Evolutionary conservation across 2,329 filamentous ascomycete species (phyloP), one percentile per base, ranked within the genome.

Genomic region (Cladosporium colombiae): DNA sequence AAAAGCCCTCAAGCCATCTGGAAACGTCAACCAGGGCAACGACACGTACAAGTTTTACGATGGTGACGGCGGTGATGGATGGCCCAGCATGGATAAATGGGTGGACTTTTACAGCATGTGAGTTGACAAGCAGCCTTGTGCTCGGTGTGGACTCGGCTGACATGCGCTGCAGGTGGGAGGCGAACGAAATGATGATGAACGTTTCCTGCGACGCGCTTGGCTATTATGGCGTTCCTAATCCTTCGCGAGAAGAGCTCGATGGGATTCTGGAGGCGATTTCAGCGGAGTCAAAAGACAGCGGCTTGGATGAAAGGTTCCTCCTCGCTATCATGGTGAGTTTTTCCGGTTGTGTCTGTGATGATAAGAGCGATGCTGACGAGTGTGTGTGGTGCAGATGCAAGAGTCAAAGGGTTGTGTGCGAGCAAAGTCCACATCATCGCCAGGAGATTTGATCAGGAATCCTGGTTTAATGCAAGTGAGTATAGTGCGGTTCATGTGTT

Each of bases 1-100:
- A 14, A 63, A 63, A 44, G 46, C 61, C 16, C 23, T 63, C 18
- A 8, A 33, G 33, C 50, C 46, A 21, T 16, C 50, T 23, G 61
- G 50, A 5, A 25, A 23, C 25, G 23, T 63, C 33, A 27, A 63
- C 50, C 33, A 33, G 6, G 61, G 61, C 35, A 63, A 63, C n/a
- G 61, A 66, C 46, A 62, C 46, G 14, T 76, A 76, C 70, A 70
- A 61, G 11, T 68, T 70, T 46, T 77, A 75, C 69, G 61, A 55
- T 6, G 79, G 79, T 25, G 73, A 79, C 50, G 79, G 78, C 21
- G 69, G 70, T 5, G 69, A 73, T 33, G 79, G 79, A 57, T 81
- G 79, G 79, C 79, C 79, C 0, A 58, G 70, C 7, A 67, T 73
- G 65, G 67, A 66, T 29, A 52, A 72, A 21, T 81, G 79, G 79